Conservation (phyloP, 345 rosid species). For the Murraya paniculata region DNA sequence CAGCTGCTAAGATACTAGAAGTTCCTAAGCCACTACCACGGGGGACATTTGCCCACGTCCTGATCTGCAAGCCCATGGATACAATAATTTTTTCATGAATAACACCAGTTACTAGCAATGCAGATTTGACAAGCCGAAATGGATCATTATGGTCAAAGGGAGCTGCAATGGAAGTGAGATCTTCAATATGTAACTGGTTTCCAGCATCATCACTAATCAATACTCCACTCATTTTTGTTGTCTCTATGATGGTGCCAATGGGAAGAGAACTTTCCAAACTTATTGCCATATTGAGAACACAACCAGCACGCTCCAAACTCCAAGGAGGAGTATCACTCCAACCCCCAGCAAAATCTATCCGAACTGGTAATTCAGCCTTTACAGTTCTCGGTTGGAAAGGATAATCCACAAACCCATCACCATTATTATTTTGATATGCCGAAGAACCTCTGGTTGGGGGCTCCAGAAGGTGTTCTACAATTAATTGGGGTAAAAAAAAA, state of each 20-base stretch:
- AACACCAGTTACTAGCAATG: slow-evolving; percentile 75
- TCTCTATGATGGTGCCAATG: slow-evolving; percentile 76
- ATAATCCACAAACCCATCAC: slow-evolving; percentile 25
- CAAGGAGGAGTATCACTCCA: slow-evolving; percentile 99
- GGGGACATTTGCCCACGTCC: slow-evolving; percentile 92
- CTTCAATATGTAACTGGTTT: slow-evolving; percentile 47
- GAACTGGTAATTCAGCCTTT: slow-evolving; percentile 85
- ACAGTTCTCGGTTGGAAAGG: slow-evolving; percentile 45
- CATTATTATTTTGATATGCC: slow-evolving; percentile 22
- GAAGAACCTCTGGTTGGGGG: slow-evolving; percentile 27
- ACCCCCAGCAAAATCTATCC: slow-evolving; percentile 94
- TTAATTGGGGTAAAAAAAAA: slow-evolving; percentile 9
- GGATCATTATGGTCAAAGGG: slow-evolving; percentile 68
- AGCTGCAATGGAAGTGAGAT: slow-evolving; percentile 48
- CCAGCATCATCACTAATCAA: slow-evolving; percentile 71
- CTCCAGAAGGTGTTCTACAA: slow-evolving; percentile 63
- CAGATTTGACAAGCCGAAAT: slow-evolving; percentile 50
- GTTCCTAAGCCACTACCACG: slow-evolving; percentile 98
- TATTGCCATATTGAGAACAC: slow-evolving; percentile 90
- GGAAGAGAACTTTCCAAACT: slow-evolving; percentile 82
- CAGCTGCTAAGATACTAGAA: slow-evolving; percentile 96
- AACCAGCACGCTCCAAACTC: slow-evolving; percentile 97
- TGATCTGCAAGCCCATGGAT: slow-evolving; percentile 57
- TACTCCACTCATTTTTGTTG: slow-evolving; percentile 56
- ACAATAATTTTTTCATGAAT: slow-evolving; percentile 39